Conservation (phyloP, 441 rosid species). For the Mallotus repandus region DNA sequence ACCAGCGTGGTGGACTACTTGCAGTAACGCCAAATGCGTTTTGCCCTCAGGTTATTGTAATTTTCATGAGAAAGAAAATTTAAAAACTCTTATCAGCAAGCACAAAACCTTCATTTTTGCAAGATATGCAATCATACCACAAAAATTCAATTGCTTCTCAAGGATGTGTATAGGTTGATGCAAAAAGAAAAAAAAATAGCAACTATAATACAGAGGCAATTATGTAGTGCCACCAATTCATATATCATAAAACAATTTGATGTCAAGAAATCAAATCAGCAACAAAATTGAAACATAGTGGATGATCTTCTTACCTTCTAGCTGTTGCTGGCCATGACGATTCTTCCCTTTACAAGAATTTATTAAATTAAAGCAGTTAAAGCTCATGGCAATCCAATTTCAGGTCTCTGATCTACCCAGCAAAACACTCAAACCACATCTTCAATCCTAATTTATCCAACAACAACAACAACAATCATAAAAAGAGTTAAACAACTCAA, state of each 20-base stretch:
- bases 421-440: slow-evolving; percentile 23
- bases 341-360: slow-evolving; percentile 39
- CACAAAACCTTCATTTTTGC: neutral
- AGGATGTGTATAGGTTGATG: neutral
- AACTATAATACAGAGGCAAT: neutral
- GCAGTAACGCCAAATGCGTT: neutral
- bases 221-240: neutral
- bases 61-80: neutral
- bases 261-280: neutral
- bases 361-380: slow-evolving; percentile 48
- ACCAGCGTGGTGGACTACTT: neutral
- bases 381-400: slow-evolving; percentile 50
- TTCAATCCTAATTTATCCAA: slow-evolving; percentile 20
- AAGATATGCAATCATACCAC: neutral
- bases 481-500: neutral
- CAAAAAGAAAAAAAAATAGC: neutral
- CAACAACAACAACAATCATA: neutral
- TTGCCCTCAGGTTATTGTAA: neutral
- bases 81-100: neutral
- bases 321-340: slow-evolving; percentile 30
- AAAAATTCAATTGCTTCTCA: neutral
- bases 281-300: slow-evolving; percentile 13
- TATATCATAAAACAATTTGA: neutral
- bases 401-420: slow-evolving; percentile 19
- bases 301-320: slow-evolving; percentile 49